phyloP scores from a whole-genome alignment of 345 rosid species.

The Gossypium turneri region DNA sequence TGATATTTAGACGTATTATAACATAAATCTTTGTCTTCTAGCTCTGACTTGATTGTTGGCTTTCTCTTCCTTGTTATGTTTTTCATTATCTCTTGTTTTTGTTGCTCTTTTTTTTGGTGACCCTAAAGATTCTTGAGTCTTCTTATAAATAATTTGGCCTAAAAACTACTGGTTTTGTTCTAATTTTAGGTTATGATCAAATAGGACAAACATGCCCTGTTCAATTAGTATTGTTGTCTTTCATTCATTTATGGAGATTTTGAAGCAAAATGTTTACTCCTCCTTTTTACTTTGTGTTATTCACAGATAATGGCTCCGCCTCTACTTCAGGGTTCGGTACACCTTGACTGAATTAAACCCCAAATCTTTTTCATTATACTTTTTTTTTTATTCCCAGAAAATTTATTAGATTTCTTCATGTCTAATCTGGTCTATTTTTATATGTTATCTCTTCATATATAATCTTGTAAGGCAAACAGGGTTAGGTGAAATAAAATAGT shows the following conservation, averaged over 20 bases:
- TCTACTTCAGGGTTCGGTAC: conserved; percentile 4
- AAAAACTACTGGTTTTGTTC: not conserved
- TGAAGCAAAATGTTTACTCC: not conserved
- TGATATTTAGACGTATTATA: not conserved
- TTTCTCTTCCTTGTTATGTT: not conserved
- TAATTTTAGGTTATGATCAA: not conserved
- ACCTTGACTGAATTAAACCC: conserved; percentile 9
- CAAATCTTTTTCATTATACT: not conserved
- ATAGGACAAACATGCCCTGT: not conserved
- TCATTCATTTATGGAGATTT: conserved; percentile 1
- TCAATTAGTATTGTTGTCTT: not conserved
- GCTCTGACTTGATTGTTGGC: not conserved
- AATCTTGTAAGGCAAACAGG: conserved; percentile 21
- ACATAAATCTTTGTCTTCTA: conserved; percentile 13
- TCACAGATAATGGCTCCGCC: not conserved
- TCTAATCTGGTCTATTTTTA: not conserved
- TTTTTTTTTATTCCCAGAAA: too few species aligned
- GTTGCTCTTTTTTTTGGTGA: too few species aligned
- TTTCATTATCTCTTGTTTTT: not conserved
- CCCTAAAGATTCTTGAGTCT: not conserved
- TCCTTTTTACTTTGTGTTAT: not conserved
- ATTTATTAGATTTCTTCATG: not conserved
- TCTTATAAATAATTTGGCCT: not conserved
- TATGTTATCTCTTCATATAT: conserved; percentile 12
- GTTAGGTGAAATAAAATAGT: not conserved